phyloP scores from a whole-genome alignment of 257 asterid species.

The Mentha longifolia region DNA sequence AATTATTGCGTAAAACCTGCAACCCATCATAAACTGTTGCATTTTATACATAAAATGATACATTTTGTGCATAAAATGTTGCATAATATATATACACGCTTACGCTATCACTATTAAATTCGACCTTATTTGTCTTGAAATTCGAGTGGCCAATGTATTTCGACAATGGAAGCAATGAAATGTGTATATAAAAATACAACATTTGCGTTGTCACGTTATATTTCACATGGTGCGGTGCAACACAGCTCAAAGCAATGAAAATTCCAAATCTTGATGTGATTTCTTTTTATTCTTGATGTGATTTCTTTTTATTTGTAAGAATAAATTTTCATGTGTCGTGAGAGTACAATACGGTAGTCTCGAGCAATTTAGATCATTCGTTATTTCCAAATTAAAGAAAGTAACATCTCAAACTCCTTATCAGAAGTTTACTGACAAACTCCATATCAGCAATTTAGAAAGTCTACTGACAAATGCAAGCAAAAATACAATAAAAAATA shows the following conservation, averaged over 20 bases:
- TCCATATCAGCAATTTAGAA: background rate
- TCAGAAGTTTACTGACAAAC: too few relatives aligned
- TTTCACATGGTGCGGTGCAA: background rate
- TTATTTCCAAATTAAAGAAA: background rate
- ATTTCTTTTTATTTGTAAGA: background rate
- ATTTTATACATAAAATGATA: too few relatives aligned
- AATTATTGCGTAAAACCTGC: too few relatives aligned
- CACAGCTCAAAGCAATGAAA: background rate
- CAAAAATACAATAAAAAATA: too few relatives aligned
- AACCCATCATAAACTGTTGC: too few relatives aligned
- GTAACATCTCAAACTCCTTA: too few relatives aligned
- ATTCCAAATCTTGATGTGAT: background rate
- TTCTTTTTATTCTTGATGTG: slow-evolving; percentile 4
- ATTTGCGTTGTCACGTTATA: background rate
- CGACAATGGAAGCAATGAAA: slow-evolving; percentile 1
- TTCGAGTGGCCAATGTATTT: background rate
- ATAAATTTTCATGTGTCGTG: background rate
- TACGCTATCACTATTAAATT: background rate
- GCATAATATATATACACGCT: too few relatives aligned
- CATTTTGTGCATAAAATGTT: too few relatives aligned
- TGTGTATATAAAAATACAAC: background rate
- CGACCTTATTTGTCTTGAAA: background rate
- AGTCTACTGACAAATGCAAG: too few relatives aligned
- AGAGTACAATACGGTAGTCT: slow-evolving; percentile 1
- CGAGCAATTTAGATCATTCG: background rate